Evolutionary conservation across 805 yeast genomes (phyloP).

Genomic region (Cyberlindnera suaveolens): DNA sequence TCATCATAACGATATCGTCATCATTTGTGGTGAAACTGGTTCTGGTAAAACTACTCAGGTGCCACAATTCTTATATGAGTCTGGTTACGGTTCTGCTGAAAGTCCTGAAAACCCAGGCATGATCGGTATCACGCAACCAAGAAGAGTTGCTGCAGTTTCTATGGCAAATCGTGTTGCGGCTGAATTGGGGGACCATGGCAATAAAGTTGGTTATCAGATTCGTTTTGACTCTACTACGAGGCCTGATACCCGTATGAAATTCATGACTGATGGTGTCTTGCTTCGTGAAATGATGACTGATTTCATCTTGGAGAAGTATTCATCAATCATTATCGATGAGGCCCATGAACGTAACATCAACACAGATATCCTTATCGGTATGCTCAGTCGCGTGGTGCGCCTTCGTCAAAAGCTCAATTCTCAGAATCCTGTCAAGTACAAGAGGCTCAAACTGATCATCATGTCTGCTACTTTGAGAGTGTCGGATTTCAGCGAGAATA

Average conservation of each 20-base stretch:
- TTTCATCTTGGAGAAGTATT: constrained; percentile 72
- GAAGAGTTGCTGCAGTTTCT: constrained; percentile 91
- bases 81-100: constrained; percentile 70
- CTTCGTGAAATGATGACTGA: constrained; percentile 91
- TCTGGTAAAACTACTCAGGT: constrained; percentile 98
- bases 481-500: constrained; percentile 84
- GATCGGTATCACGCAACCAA: constrained; percentile 95
- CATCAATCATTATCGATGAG: constrained; percentile 87
- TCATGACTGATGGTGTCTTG: constrained; percentile 93
- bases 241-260: constrained; percentile 66
- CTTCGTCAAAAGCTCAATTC: constrained; percentile 54
- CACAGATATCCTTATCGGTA: constrained; percentile 93
- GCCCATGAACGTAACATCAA: constrained; percentile 97
- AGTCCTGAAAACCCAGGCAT: constrained; percentile 72
- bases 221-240: constrained; percentile 69
- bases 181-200: constrained; percentile 69
- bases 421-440: constrained; percentile 40
- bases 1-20: constrained; percentile 83
- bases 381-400: constrained; percentile 79
- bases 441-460: constrained; percentile 73
- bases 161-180: constrained; percentile 77
- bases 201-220: constrained; percentile 73
- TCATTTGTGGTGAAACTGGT: constrained; percentile 97
- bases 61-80: constrained; percentile 90
- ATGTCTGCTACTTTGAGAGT: constrained; percentile 98